A percentile compares a stretch with the other conserved stretches of the same genome.
Evolutionary conservation across 2,329 filamentous ascomycete genomes (phyloP).

Genomic region (Polytolypa hystricis): DNA sequence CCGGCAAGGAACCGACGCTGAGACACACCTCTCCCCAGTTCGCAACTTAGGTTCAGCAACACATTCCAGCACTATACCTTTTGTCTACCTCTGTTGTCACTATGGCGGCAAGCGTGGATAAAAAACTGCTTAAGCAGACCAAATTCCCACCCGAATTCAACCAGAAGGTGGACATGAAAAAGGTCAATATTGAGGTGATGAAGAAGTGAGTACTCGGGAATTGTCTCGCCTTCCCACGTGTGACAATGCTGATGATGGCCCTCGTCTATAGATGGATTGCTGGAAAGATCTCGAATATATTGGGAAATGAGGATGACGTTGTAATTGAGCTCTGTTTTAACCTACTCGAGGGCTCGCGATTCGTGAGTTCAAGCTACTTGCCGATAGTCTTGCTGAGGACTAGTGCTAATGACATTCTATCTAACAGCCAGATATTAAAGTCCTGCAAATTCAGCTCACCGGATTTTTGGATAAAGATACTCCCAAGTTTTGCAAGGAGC

Average conservation of each 20-base stretch:
- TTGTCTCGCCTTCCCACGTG: not conserved
- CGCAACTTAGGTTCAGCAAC: not conserved
- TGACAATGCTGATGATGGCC: conserved; percentile 3
- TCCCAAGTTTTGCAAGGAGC: conserved; percentile 75
- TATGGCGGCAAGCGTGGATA: conserved; percentile 78
- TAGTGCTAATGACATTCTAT: too few relatives aligned
- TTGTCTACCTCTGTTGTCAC: conserved; percentile 13
- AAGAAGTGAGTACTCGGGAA: conserved; percentile 59
- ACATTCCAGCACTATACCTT: too few relatives aligned
- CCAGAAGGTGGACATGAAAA: conserved; percentile 91
- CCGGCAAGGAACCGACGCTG: too few relatives aligned
- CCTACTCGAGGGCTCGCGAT: conserved; percentile 59
- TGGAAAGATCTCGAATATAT: conserved; percentile 70
- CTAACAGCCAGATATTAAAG: conserved; percentile 82
- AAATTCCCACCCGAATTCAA: conserved; percentile 92
- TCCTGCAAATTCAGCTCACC: conserved; percentile 84
- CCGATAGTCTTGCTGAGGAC: too few relatives aligned
- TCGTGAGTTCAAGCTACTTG: conserved; percentile 44
- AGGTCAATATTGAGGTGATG: conserved; percentile 95
- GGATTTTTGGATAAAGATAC: conserved; percentile 94
- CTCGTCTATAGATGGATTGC: conserved; percentile 71
- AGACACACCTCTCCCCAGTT: not conserved
- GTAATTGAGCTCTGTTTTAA: conserved; percentile 75
- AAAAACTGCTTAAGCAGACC: conserved; percentile 78
- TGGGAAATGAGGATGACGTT: conserved; percentile 91